Conservation (phyloP, 257 asterid genomes). For the Plantago major region DNA sequence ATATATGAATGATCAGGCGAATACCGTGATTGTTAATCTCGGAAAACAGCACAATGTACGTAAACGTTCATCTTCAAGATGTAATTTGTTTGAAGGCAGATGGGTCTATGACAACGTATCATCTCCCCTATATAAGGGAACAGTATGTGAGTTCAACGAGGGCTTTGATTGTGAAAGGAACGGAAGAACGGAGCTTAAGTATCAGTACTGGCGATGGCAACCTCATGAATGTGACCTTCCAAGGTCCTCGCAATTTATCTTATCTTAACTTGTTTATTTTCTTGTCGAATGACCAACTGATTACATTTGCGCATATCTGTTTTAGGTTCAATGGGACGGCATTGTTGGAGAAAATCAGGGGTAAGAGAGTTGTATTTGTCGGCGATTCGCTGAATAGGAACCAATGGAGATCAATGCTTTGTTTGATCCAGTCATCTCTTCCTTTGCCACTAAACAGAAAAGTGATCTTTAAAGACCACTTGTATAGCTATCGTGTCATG, state of each 20-base stretch:
- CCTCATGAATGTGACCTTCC: conserved; percentile 60
- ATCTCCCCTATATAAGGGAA: conserved; percentile 46
- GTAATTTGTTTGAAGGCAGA: conserved; percentile 28
- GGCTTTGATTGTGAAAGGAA: conserved; percentile 41
- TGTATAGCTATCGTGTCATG: conserved; percentile 24
- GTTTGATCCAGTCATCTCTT: conserved; percentile 48
- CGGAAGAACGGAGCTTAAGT: conserved; percentile 48
- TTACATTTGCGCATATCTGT: not conserved
- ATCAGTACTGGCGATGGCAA: conserved; percentile 63
- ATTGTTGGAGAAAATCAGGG: conserved; percentile 53
- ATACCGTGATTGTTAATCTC: not conserved
- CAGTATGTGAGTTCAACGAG: conserved; percentile 38
- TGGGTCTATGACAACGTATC: conserved; percentile 25
- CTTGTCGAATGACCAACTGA: no score
- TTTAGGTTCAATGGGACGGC: conserved; percentile 55
- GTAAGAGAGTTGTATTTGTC: conserved; percentile 54
- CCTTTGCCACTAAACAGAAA: conserved; percentile 20
- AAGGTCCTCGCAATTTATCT: conserved; percentile 30
- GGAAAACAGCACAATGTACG: not conserved
- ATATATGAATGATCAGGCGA: not conserved
- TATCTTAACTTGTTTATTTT: not conserved
- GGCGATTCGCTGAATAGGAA: conserved; percentile 73
- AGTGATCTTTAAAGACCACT: conserved; percentile 21
- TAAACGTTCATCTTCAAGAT: not conserved
- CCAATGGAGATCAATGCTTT: conserved; percentile 65